Evolutionary conservation across 1,284 basidiomycete genomes (phyloP), one percentile per base, ranked within the genome.

Genomic region (Ustilago crameri): DNA sequence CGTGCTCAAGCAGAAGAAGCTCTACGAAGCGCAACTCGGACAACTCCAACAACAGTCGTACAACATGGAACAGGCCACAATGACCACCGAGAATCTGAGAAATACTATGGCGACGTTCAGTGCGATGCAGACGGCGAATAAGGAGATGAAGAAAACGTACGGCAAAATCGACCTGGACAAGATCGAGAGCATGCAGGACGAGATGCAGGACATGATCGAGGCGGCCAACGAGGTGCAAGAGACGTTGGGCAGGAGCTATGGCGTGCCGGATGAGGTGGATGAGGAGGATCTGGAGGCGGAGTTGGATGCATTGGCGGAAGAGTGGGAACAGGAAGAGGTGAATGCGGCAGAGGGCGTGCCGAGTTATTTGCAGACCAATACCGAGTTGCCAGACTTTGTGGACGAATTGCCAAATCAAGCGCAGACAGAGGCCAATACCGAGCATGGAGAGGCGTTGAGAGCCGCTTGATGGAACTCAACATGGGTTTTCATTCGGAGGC

Each of bases 81-180:
- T 98, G 84, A 91, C 93, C 17, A 98, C 95, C 4, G 96, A 98
- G 85, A 98, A 98, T 84, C 85, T 98, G 75, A 89, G 93, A 68
- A 98, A 98, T 83, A 98, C 96, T n/a, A 98, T 99, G 96, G 95
- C 94, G n/a, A 98, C 96, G 0, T 90, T 98, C 22, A 93, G 97
- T 79, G 96, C 94, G 5, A 98, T 99, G 95, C 90, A 93, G 82
- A 84, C 88, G n/a, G 95, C 96, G 18, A 98, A 98, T 86, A 97
- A 96, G 86, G 94, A 98, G 85, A 89, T 99, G 86, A 89, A 89
- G 85, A 93, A 91, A 84, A 95, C 98, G 85, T 99, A 98, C 83
- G 95, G 95, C 50, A 97, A 95, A 85, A 90, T 98, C 71, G 91
- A 98, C 83, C 89, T 99, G 71, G 93, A 96, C 87, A 96, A 98